A percentile compares a stretch with the other conserved stretches of the same genome.
These are phyloP conservation scores for Krasilnikovozyma curviuscula DNA, from an alignment of 768 basidiomycete genomes.

Conservation along the genomic window DNA sequence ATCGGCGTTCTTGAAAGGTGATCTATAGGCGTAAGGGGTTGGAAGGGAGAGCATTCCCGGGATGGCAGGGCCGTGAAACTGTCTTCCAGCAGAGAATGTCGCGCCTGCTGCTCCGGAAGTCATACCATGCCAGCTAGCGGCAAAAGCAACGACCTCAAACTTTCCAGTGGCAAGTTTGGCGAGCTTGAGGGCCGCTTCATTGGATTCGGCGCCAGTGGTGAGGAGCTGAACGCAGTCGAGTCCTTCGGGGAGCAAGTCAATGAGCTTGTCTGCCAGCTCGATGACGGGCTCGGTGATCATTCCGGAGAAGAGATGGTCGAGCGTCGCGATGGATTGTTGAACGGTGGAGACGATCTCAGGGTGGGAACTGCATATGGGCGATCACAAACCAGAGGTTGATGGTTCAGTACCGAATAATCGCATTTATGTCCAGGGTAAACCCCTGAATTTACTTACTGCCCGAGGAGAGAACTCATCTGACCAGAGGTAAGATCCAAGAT, in stretches of 20 bases:
- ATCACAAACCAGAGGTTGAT: too few species aligned
- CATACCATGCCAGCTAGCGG: constrained; percentile 15
- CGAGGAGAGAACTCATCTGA: constrained; percentile 19
- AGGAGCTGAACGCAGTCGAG: too few species aligned
- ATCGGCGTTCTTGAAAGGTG: constrained; percentile 15
- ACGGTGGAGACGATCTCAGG: constrained; percentile 16
- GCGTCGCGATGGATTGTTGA: constrained; percentile 4
- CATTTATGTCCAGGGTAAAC: too few species aligned
- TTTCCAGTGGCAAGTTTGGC: constrained; percentile 19
- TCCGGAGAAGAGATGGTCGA: constrained; percentile 19
- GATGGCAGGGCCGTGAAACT: constrained; percentile 11
- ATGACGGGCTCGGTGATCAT: constrained; percentile 17
- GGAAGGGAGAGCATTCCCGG: constrained; percentile 15
- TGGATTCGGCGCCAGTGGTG: constrained; percentile 14
- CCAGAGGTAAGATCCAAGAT: constrained; percentile 20
- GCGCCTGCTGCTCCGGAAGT: constrained; percentile 10
- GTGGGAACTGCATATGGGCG: too few species aligned
- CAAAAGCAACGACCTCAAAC: constrained; percentile 17
- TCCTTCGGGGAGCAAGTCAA: constrained; percentile 11
- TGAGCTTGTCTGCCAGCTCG: constrained; percentile 11
- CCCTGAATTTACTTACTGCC: too few species aligned
- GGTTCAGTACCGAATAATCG: too few species aligned
- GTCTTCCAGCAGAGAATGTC: constrained; percentile 11
- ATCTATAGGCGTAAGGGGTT: constrained; percentile 14
- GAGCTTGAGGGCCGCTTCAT: constrained; percentile 17